Conservation (phyloP, 2,329 filamentous ascomycete species). For the Neofusicoccum cordaticola region DNA sequence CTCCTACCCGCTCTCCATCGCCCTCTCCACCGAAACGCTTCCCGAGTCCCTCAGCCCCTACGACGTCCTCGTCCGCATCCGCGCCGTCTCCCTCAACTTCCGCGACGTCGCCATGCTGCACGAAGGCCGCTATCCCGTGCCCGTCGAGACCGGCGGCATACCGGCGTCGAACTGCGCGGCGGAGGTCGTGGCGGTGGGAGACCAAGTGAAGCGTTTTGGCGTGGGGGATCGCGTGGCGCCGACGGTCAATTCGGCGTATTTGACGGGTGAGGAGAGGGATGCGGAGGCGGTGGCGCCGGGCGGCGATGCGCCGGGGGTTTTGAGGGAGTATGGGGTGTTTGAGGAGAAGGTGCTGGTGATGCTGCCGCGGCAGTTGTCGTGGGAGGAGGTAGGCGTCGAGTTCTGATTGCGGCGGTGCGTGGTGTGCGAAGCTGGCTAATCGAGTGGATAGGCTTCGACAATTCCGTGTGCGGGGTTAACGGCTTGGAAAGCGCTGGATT, state of each 20-base stretch:
- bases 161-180: constrained; percentile 27
- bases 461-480: constrained; percentile 26
- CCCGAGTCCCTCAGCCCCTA: constrained; percentile 19
- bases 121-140: constrained; percentile 20
- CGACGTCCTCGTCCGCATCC: constrained; percentile 27
- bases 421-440: background rate
- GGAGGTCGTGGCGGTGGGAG: constrained; percentile 26
- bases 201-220: constrained; percentile 20
- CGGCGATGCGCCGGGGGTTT: constrained; percentile 22
- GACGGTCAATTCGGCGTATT: constrained; percentile 10
- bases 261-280: constrained; percentile 21
- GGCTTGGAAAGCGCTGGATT: constrained; percentile 26
- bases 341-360: constrained; percentile 27
- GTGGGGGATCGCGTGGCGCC: constrained; percentile 28
- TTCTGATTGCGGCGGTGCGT: too few relatives aligned
- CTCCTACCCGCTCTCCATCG: constrained; percentile 17
- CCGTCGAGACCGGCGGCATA: constrained; percentile 21
- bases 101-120: constrained; percentile 29
- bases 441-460: constrained; percentile 20
- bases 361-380: constrained; percentile 25
- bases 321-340: constrained; percentile 28
- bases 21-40: constrained; percentile 20
- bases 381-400: constrained; percentile 26
- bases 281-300: constrained; percentile 12
- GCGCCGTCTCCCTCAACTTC: constrained; percentile 29